Base-by-base conservation (phyloP, 1,284 basidiomycete species). In the Tilletiopsis washingtonensis region DNA sequence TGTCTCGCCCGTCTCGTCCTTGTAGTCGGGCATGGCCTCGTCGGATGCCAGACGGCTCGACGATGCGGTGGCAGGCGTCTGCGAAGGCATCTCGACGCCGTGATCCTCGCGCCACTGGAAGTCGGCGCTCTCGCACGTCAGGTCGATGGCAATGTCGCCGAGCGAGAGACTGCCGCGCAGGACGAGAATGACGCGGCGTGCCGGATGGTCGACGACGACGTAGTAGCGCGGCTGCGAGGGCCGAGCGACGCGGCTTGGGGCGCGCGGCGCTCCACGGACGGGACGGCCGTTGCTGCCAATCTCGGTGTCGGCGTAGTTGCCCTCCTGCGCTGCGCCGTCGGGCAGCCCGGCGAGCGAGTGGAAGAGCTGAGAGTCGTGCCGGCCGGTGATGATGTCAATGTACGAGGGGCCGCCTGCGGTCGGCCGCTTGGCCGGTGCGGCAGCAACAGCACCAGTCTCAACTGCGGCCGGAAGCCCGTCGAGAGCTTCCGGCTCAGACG, bases 101-200 rank as follows among this genome's bases (percentile, higher is more conserved):
- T 27, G 32, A 17, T 24, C 19, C 9, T 11, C 15, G 34, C 25
- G 32, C 38, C 38, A 42, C 25, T 52, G 40, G 26, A 56, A 65
- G 3, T 51, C 51, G 0, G 63, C 52, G 3, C 55, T 53, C 36
- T 73, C 68, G 57, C 71, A 73, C 1, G 70, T 71, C 5, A 73
- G 56, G 46, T 73, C 70, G 23, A 67, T 65, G 0, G 67, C 64
- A 11, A 73, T 37, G 36, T 73, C 71, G 26, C 69, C 70, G 14
- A 73, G 45, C 5, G 47, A 59, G 15, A 73, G 54, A 23, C 66
- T 72, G 11, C 71, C 71, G 1, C 71, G 62, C 2, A 71, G 52
- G 0, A 68, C 59, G 3, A 71, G 50, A 34, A 66, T 57, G 44
- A 71, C 61, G 2, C 58, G 62, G 38, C 50, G 53, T 20, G 59